Evolutionary conservation across 768 basidiomycete species (phyloP).

Genomic region (Rhizopogon vulgaris): DNA sequence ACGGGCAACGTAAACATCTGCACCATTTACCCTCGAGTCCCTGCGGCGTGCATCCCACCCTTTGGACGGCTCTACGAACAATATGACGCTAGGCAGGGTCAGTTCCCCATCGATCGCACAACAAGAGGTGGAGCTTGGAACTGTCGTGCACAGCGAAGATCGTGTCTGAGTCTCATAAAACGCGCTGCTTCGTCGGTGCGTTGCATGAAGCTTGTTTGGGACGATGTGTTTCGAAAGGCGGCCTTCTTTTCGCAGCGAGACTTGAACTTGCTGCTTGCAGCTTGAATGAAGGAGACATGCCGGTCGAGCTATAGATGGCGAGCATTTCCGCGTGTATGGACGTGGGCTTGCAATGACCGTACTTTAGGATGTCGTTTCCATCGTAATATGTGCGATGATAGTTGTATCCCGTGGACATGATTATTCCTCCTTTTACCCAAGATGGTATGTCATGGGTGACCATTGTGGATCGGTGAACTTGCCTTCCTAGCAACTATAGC

Average conservation of each 20-base stretch:
- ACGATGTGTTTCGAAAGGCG: constrained; percentile 7
- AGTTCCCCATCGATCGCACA: not conserved
- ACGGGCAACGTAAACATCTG: constrained; percentile 50
- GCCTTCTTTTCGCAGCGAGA: constrained; percentile 14
- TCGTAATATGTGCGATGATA: constrained; percentile 52
- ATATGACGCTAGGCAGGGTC: not conserved
- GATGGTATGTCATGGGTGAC: constrained; percentile 39
- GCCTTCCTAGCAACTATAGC: constrained; percentile 41
- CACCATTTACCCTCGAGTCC: constrained; percentile 40
- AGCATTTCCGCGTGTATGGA: constrained; percentile 57
- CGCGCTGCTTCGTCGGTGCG: constrained; percentile 10
- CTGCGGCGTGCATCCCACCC: constrained; percentile 31
- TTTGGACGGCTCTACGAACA: constrained; percentile 10
- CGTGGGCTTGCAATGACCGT: constrained; percentile 27
- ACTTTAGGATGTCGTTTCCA: constrained; percentile 32
- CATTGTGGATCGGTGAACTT: not conserved
- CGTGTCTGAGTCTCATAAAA: constrained; percentile 10
- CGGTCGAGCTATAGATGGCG: constrained; percentile 46
- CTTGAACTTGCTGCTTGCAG: constrained; percentile 52
- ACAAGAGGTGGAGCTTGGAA: not conserved
- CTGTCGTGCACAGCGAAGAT: not conserved
- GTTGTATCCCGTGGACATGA: constrained; percentile 47
- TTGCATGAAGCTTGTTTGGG: not conserved
- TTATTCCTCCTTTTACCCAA: constrained; percentile 50
- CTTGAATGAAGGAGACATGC: constrained; percentile 47